A percentile compares a stretch with the other conserved stretches of the same genome.
These are phyloP conservation scores for Hippophae rhamnoides DNA, from an alignment of 306 rosid species.

Conservation along the genomic window DNA sequence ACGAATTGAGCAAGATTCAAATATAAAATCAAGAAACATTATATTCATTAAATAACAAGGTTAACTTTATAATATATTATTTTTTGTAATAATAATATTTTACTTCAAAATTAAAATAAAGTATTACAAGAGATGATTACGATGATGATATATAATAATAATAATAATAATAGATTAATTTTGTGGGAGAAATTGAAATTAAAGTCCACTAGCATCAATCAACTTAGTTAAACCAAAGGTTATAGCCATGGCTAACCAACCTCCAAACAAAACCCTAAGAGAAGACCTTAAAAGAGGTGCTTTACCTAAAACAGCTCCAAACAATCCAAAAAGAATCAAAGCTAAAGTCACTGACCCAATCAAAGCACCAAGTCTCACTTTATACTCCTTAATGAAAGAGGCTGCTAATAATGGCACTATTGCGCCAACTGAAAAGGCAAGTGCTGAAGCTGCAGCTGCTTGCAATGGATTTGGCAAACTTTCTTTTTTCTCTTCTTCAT, in stretches of 20 bases:
- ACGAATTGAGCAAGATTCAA: too few species aligned
- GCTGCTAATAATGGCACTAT: slow-evolving; percentile 83
- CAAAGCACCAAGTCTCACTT: slow-evolving; percentile 48
- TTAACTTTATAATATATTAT: too few species aligned
- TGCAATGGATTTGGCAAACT: slow-evolving; percentile 73
- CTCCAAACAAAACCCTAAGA: slow-evolving; percentile 62
- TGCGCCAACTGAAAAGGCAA: slow-evolving; percentile 79
- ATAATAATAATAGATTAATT: too few species aligned
- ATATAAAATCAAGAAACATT: too few species aligned
- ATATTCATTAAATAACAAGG: too few species aligned
- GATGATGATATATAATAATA: too few species aligned
- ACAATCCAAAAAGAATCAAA: slow-evolving; percentile 60
- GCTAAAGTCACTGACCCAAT: slow-evolving; percentile 63
- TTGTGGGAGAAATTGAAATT: not conserved
- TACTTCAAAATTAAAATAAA: too few species aligned
- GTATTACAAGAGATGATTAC: too few species aligned
- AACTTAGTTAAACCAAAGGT: slow-evolving; percentile 75
- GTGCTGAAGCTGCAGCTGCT: slow-evolving; percentile 81
- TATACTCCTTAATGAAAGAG: slow-evolving; percentile 54
- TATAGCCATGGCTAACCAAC: slow-evolving; percentile 85
- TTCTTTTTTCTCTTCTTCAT: slow-evolving; percentile 27
- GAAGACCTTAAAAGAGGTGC: slow-evolving; percentile 45
- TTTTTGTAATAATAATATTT: too few species aligned
- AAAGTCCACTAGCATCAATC: slow-evolving; percentile 65
- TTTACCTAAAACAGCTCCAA: slow-evolving; percentile 64